These are phyloP conservation scores for Barnettozyma vustinii DNA, from an alignment of 805 yeast species.

Conservation along the genomic window DNA sequence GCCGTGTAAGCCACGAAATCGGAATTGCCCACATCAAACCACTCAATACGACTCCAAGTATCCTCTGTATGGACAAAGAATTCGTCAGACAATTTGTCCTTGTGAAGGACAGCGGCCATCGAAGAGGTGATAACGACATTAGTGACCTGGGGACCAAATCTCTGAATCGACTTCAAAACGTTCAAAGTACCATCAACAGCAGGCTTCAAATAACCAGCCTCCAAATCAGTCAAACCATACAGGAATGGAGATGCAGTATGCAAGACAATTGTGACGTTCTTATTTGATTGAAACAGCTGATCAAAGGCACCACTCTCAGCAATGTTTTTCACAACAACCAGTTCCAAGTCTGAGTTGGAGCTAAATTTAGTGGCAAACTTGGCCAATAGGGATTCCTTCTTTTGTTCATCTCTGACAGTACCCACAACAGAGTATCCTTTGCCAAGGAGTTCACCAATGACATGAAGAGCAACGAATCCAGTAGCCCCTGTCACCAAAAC, in stretches of 20 bases:
- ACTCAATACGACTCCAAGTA: constrained; percentile 45
- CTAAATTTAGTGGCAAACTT: constrained; percentile 20
- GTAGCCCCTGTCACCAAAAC: constrained; percentile 44
- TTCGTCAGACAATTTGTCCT: constrained; percentile 28
- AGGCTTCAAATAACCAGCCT: constrained; percentile 43
- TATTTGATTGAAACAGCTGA: constrained; percentile 36
- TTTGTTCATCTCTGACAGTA: constrained; percentile 34
- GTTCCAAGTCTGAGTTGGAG: constrained; percentile 28
- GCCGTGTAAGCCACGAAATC: constrained; percentile 43
- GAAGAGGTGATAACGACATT: constrained; percentile 51
- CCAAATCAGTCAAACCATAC: constrained; percentile 34
- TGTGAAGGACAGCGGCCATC: constrained; percentile 36
- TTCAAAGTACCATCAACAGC: constrained; percentile 48
- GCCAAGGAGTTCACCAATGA: constrained; percentile 31
- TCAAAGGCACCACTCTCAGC: constrained; percentile 38
- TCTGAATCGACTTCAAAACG: constrained; percentile 40
- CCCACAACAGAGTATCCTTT: constrained; percentile 37
- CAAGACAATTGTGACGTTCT: constrained; percentile 44
- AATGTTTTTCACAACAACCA: constrained; percentile 42
- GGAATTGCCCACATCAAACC: constrained; percentile 33
- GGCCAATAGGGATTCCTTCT: constrained; percentile 20
- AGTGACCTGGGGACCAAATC: constrained; percentile 33
- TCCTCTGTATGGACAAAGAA: too few species aligned
- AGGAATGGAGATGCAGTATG: constrained; percentile 57
- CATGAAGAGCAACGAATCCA: constrained; percentile 41